Evolutionary conservation across 441 rosid species (phyloP), one percentile per base, ranked within the genome.

Genomic region (Erodium moschatum): DNA sequence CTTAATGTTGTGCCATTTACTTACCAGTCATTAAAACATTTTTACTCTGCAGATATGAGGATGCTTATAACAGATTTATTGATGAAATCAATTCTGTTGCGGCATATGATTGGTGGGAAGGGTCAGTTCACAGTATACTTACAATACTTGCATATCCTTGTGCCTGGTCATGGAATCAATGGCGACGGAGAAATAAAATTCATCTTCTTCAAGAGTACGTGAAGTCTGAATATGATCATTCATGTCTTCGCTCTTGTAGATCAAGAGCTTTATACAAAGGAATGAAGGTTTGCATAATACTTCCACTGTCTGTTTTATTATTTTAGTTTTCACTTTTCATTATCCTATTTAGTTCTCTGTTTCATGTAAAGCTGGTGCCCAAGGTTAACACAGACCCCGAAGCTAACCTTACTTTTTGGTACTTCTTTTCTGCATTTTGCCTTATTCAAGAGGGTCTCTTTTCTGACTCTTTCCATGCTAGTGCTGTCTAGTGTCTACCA

Each of bases 51-150:
- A 89, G 98, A 79, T 89, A 94, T 70, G 98, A 94, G 83, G 98
- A 89, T 84, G 96, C 97, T 73, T 94, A 89, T 78, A 94, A 91
- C 74, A 85, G 96, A 81, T 91, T 94, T 78, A 89, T 94, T 81
- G 97, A 91, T 75, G 97, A 89, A 78, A 87, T 91, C 35, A 94
- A 94, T 79, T 89, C 98, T 62, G 93, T 89, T 70, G 96, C 97
- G 75, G 91, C 97, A 68, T 94, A 89, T 83, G 94, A 94, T 74
- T 91, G 98, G 97, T 94, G 97, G 97, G 98, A 94, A 83, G 97
- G 98, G 72, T 91, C 97, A 46, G 86, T 91, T 46, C 96, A 91
- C 75, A 88, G 93, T 78, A 94, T 94, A 74, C 87, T 94, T 31
- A 83, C 94, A 69, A 80, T 91, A 76, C 89, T 94, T 73, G 97